Base-by-base conservation (phyloP, 2,329 filamentous ascomycete species). In the Ophiocordyceps camponoti-saundersi region DNA sequence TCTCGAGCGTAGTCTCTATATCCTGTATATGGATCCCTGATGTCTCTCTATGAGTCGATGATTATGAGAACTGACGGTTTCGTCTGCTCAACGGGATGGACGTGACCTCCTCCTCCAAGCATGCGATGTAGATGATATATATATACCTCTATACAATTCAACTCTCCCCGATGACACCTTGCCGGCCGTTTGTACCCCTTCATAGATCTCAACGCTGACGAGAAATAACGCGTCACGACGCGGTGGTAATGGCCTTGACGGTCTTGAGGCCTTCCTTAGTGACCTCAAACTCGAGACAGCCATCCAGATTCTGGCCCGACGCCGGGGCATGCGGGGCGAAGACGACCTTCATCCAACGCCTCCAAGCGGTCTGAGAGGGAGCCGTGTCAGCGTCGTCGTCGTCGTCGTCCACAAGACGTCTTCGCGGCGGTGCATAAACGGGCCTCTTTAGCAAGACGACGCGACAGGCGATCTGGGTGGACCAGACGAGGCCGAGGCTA, bases 401-500 rank as follows among this genome's bases (percentile, higher is more conserved):
- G 47, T 59, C 61, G 48, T 59, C 59, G 29, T 56, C 59, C 7
- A 29, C 26, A 10, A 29, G 26, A 10, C 4, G 22, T 29, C 26
- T 6, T 13, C 34, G 56, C 54, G 32, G 65, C 63, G 51, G 62
- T 58, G 48, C 67, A 49, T 72, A 68, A 58, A 77, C 58, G 60
- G 82, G 79, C 44, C 78, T 68, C 57, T 89, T 88, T 57, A 89
- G 78, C 46, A 96, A 67, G 1, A 84, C 87, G 49, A 96, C 77
- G 12, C 90, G 82, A 55, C 80, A 81, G 1, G 85, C 79, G 44
- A 95, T 79, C 66, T 95, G 89, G 29, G 88, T 90, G 3, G 86
- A 80, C 90, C 90, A 96, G 12, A 93, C 82, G 8, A 95, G 71
- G 1, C 90, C 90, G 22, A 96, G 65, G 7, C 85, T 85, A 0